Conservation (phyloP, 1,139 yeast species). For the Diutina mesorugosa region DNA sequence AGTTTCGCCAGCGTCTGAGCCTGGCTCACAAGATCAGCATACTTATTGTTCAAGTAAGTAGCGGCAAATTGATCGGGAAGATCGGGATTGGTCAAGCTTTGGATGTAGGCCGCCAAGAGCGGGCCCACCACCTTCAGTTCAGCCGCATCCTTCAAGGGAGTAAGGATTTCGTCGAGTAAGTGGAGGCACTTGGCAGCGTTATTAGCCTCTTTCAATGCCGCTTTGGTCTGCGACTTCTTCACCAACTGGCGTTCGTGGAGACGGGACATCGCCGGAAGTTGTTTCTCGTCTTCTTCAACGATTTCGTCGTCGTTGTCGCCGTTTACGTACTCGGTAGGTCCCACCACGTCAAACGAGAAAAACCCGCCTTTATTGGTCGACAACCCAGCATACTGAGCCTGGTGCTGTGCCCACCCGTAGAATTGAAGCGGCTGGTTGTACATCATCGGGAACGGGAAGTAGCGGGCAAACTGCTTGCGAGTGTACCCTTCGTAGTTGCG, state of each 20-base stretch:
- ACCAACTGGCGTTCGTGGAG: conserved; percentile 38
- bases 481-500: conserved; percentile 55
- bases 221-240: conserved; percentile 26
- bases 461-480: conserved; percentile 42
- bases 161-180: conserved; percentile 21
- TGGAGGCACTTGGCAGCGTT: conserved; percentile 40
- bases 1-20: background rate
- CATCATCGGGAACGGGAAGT: conserved; percentile 78
- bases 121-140: background rate
- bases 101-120: conserved; percentile 9
- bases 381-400: conserved; percentile 30
- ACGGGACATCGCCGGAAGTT: conserved; percentile 26
- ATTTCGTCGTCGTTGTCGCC: conserved; percentile 9
- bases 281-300: conserved; percentile 18
- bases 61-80: conserved; percentile 23
- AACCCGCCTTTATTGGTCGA: conserved; percentile 18
- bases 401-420: conserved; percentile 32
- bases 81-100: conserved; percentile 8
- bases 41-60: conserved; percentile 16
- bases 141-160: background rate
- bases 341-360: conserved; percentile 13
- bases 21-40: conserved; percentile 11
- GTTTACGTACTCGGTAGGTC: conserved; percentile 18
- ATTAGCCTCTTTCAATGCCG: conserved; percentile 33
- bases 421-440: conserved; percentile 58